phyloP scores from a whole-genome alignment of 441 rosid species.

The Bocquillonia castaneifolia region DNA sequence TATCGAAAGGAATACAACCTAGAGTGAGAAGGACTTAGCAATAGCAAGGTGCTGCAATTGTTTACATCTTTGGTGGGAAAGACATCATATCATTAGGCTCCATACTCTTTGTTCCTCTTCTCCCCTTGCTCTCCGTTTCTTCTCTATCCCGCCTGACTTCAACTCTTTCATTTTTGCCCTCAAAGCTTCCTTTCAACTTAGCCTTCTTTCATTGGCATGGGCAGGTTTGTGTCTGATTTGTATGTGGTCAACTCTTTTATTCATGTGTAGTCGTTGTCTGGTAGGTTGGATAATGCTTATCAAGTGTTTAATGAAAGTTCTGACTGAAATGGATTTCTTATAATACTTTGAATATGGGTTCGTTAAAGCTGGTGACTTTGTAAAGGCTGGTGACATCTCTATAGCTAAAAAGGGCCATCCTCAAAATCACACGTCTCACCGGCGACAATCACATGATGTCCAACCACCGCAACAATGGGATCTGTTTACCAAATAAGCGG shows the following conservation, averaged over 20 bases:
- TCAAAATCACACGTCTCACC: constrained; percentile 63
- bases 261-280: constrained; percentile 26
- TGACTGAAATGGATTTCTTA: constrained; percentile 45
- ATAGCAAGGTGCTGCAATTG: too few relatives aligned
- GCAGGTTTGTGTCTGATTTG: constrained; percentile 42
- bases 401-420: constrained; percentile 64
- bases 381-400: constrained; percentile 46
- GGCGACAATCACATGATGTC: constrained; percentile 41
- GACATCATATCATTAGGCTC: constrained; percentile 48
- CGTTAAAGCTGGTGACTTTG: constrained; percentile 43
- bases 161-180: constrained; percentile 58
- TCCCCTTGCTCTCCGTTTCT: constrained; percentile 40
- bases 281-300: constrained; percentile 27
- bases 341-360: constrained; percentile 50
- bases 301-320: constrained; percentile 47
- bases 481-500: constrained; percentile 58
- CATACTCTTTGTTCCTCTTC: constrained; percentile 38
- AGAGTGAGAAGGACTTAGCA: too few relatives aligned
- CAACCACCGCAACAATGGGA: constrained; percentile 59
- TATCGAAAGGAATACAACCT: too few relatives aligned
- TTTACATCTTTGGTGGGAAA: too few relatives aligned
- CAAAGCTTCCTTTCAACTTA: constrained; percentile 47
- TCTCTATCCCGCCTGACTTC: constrained; percentile 49
- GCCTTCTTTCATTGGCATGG: constrained; percentile 22
- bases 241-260: constrained; percentile 48